These are phyloP conservation scores for Paecilomyces dactylethromorphus DNA, from an alignment of 2,329 filamentous ascomycete species.

Conservation along the genomic window DNA sequence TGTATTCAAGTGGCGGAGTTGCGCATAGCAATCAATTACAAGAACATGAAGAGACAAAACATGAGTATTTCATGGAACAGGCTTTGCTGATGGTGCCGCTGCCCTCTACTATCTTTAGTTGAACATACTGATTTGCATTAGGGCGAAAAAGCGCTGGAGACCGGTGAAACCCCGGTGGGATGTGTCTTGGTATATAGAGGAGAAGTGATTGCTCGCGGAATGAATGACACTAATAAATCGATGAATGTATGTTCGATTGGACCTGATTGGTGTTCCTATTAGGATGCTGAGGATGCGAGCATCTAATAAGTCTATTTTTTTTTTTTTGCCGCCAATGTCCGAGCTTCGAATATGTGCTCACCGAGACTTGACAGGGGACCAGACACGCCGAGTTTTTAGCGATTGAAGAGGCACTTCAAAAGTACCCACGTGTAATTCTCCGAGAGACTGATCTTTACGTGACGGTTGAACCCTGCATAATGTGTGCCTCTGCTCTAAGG, in stretches of 20 bases:
- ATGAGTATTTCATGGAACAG: conserved; percentile 70
- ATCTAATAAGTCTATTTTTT: no score
- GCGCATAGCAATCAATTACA: background rate
- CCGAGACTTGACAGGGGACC: conserved; percentile 64
- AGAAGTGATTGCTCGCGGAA: conserved; percentile 76
- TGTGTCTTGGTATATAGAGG: conserved; percentile 84
- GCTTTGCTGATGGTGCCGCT: conserved; percentile 71
- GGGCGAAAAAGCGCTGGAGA: conserved; percentile 77
- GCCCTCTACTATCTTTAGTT: background rate
- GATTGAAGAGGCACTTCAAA: conserved; percentile 58
- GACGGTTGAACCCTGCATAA: conserved; percentile 96
- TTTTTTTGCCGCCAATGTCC: background rate
- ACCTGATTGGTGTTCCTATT: background rate
- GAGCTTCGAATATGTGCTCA: background rate
- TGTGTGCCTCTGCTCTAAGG: conserved; percentile 89
- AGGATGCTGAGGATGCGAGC: background rate
- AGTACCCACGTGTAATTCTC: conserved; percentile 62
- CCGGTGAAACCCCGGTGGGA: conserved; percentile 91
- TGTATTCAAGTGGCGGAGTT: background rate
- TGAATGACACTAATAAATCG: conserved; percentile 94
- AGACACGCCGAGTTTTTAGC: conserved; percentile 95
- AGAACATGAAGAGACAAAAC: conserved; percentile 19
- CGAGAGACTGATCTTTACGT: conserved; percentile 79
- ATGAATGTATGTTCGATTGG: conserved; percentile 48
- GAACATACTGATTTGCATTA: conserved; percentile 28